Base-by-base conservation (phyloP, 202 grass and related monocot genomes). In the Carex arenaria region DNA sequence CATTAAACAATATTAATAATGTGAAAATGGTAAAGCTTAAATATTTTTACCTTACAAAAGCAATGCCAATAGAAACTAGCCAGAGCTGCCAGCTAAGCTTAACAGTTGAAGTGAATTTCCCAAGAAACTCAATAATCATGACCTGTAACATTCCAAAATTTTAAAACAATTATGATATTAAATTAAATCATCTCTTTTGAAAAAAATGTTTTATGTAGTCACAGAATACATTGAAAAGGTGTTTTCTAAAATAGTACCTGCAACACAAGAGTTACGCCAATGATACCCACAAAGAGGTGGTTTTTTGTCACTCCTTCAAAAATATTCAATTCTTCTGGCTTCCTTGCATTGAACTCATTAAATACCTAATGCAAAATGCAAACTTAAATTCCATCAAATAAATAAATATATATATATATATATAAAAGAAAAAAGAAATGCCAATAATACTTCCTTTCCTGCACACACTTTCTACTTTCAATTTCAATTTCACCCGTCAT, bases 301-400 rank as follows among this genome's bases (percentile, higher is more conserved):
- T 99, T 99, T 85, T 80, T 94, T 78, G 87, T 90, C 77, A 99
- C 64, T 55, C 96, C 96, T 52, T 77, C 68, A 85, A 99, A 99
- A 62, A 99, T 83, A 63, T 99, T 99, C 32, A 92, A 56, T 84
- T 99, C 93, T 45, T 91, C 82, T 85, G 93, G 96, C 83, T 96
- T 99, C 64, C 96, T 88, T 84, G 96, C 75, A 92, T 99, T 99
- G 87, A 99, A 88, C 82, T 99, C 96, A 10, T 99, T 99, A 78
- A 96, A 96, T 84, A 96, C 88, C 96, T 96, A 86, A 79, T 57
- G 23, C 2, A 2, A 80, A 85, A 85, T 0, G 14, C 32, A 75
- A 55, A 55, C 9, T 54, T 55, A 54, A 17, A 31, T 42, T 75
- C 32, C 49, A 55, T 75, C 23, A 53, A 75, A 75, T 75, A 72